A percentile compares a stretch with the other conserved stretches of the same genome.
Conservation (phyloP, 495 filamentous ascomycete species). For the Penicillium lagena region DNA sequence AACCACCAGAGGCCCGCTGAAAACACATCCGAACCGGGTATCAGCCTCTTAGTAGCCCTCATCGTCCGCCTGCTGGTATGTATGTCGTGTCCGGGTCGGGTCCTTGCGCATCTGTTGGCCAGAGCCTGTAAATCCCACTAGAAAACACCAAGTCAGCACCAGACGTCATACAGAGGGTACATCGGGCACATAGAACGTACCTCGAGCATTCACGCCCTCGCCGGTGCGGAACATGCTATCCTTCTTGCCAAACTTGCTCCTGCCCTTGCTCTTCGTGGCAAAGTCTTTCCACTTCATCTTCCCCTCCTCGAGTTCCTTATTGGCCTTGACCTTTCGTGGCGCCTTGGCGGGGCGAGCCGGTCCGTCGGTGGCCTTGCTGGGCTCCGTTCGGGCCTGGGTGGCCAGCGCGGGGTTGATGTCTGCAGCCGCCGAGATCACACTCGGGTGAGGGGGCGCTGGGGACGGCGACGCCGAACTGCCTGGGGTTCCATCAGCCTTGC, state of each 20-base stretch:
- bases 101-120: conserved; percentile 94
- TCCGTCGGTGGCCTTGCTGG: conserved; percentile 61
- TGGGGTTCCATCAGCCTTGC: conserved; percentile 81
- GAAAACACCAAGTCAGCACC: conserved; percentile 3
- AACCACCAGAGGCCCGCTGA: conserved; percentile 1
- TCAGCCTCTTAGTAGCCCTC: conserved; percentile 41
- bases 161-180: neutral
- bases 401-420: conserved; percentile 77
- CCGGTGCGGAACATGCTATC: conserved; percentile 97
- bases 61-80: conserved; percentile 78
- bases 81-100: conserved; percentile 71
- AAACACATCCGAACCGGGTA: neutral
- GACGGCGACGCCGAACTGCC: conserved; percentile 40
- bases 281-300: conserved; percentile 97
- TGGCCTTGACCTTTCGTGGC: conserved; percentile 81
- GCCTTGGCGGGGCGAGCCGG: conserved; percentile 57
- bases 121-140: conserved; percentile 93
- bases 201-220: conserved; percentile 77
- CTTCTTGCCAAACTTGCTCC: conserved; percentile 79
- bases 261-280: conserved; percentile 69
- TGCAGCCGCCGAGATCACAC: conserved; percentile 83
- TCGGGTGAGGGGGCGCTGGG: conserved; percentile 39
- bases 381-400: conserved; percentile 60
- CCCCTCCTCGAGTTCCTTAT: conserved; percentile 78
- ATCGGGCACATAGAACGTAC: conserved; percentile 39